phyloP scores from a whole-genome alignment of 192 early-diverging fungal species.

The Spinellus fusiger region DNA sequence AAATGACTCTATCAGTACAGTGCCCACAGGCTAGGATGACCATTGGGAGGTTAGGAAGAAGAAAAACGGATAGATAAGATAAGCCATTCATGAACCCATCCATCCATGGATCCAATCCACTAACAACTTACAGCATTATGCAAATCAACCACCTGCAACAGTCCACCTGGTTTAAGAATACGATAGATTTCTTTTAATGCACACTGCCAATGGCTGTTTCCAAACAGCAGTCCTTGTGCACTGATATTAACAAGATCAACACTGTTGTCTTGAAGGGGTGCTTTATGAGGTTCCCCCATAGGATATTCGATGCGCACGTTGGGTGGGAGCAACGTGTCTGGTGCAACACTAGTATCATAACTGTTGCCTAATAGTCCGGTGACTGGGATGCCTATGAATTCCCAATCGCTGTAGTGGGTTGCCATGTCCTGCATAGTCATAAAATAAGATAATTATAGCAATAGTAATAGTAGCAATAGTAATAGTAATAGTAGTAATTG shows the following conservation, averaged over 20 bases:
- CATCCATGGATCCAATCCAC: no score
- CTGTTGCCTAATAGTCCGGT: not conserved
- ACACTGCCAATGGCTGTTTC: slow-evolving; percentile 2
- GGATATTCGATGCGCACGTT: not conserved
- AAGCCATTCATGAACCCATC: no score
- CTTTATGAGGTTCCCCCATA: not conserved
- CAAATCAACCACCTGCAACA: slow-evolving; percentile 7
- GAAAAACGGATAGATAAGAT: no score
- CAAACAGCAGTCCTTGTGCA: not conserved
- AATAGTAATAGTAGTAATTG: no score
- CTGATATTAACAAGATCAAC: slow-evolving; percentile 9
- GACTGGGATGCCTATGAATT: slow-evolving; percentile 6
- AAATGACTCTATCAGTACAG: slow-evolving; percentile 14
- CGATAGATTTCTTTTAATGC: slow-evolving; percentile 17
- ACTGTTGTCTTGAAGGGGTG: not conserved
- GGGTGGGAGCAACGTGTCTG: not conserved
- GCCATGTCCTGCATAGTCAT: slow-evolving; percentile 17
- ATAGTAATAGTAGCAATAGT: no score
- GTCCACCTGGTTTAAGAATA: slow-evolving; percentile 22
- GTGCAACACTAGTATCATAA: not conserved
- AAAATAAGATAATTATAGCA: no score
- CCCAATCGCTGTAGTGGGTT: slow-evolving; percentile 3
- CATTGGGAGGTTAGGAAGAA: no score
- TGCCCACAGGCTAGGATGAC: slow-evolving; percentile 7
- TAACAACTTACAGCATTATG: slow-evolving; percentile 9